These are phyloP conservation scores for Dispira parvispora DNA, from an alignment of 192 early-diverging fungal species.

Conservation along the genomic window DNA sequence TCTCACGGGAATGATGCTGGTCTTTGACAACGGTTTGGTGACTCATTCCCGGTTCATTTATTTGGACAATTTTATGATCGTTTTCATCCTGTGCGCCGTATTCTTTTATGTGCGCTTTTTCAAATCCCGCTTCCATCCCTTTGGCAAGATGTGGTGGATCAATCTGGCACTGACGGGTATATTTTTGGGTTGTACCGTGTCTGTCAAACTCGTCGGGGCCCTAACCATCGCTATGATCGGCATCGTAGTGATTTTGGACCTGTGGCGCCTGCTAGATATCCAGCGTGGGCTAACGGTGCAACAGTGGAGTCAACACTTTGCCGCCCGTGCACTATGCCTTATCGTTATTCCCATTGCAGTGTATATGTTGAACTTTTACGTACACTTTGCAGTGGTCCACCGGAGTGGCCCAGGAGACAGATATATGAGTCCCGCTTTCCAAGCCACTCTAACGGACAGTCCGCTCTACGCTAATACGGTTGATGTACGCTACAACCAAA, in stretches of 20 bases:
- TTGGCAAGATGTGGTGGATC: constrained; percentile 64
- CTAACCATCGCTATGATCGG: constrained; percentile 76
- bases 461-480: constrained; percentile 40
- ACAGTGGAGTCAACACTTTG: constrained; percentile 66
- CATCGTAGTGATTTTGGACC: constrained; percentile 62
- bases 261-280: constrained; percentile 85
- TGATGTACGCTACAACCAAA: constrained; percentile 67
- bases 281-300: constrained; percentile 52
- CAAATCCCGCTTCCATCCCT: constrained; percentile 55
- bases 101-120: constrained; percentile 83
- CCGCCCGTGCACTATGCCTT: constrained; percentile 69
- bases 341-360: constrained; percentile 67
- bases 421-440: constrained; percentile 86
- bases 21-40: constrained; percentile 86
- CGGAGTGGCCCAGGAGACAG: constrained; percentile 81
- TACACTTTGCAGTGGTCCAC: constrained; percentile 86
- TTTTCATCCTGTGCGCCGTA: constrained; percentile 71
- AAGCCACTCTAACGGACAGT: constrained; percentile 73
- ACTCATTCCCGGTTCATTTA: constrained; percentile 85
- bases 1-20: constrained; percentile 57
- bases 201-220: constrained; percentile 92
- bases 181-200: constrained; percentile 43
- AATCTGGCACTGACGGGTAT: constrained; percentile 73
- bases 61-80: constrained; percentile 82
- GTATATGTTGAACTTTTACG: constrained; percentile 81